phyloP scores from a whole-genome alignment of 345 rosid genomes.

The Brassica carinata region DNA sequence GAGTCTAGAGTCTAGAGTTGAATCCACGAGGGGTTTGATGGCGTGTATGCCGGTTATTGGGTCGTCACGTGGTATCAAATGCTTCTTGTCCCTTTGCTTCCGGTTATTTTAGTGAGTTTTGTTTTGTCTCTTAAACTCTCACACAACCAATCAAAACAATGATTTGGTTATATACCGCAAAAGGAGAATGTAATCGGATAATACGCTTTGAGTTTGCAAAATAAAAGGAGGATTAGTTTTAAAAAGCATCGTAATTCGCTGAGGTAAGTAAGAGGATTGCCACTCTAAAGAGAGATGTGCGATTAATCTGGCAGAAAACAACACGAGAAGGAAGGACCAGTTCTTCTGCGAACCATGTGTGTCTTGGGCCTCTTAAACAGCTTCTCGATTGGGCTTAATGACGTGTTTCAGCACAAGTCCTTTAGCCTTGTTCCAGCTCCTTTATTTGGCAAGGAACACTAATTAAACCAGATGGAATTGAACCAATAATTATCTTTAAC shows the following conservation, averaged over 20 bases:
- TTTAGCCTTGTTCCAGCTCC: not conserved
- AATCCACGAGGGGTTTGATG: slow-evolving; percentile 15
- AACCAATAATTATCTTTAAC: not conserved
- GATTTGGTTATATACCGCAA: not conserved
- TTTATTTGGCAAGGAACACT: not conserved
- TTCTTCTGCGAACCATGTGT: not conserved
- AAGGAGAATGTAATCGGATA: not conserved
- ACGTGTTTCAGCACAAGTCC: not conserved
- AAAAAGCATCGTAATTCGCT: not conserved
- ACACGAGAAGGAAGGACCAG: not conserved
- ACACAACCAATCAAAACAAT: not conserved
- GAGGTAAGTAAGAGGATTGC: not conserved
- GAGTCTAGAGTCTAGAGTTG: not conserved
- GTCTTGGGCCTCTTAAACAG: not conserved
- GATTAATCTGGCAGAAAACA: not conserved
- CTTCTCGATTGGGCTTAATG: not conserved
- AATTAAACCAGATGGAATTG: not conserved
- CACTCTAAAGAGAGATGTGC: not conserved
- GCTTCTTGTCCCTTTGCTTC: slow-evolving; percentile 27
- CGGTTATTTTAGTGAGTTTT: not conserved
- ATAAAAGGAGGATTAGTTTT: not conserved
- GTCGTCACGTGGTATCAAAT: slow-evolving; percentile 4
- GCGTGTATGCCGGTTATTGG: slow-evolving; percentile 22
- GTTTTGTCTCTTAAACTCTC: not conserved
- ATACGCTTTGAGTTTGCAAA: not conserved